Evolutionary conservation across 495 filamentous ascomycete genomes (phyloP).

Genomic region (Penicillium goetzii): DNA sequence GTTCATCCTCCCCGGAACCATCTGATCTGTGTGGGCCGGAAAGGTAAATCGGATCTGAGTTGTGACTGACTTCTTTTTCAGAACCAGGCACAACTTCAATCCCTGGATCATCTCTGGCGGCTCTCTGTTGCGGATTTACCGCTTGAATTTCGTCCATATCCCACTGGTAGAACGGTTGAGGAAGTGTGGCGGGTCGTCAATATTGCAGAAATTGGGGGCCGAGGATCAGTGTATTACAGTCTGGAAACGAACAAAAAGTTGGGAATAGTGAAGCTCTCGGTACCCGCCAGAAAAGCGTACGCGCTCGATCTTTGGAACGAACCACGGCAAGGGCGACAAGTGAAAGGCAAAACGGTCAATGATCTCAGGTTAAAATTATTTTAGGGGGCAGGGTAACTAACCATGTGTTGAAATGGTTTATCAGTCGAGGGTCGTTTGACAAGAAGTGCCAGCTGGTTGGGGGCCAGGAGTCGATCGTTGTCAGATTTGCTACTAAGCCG

Average conservation of each 20-base stretch:
- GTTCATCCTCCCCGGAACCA: not conserved
- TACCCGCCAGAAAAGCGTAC: not conserved
- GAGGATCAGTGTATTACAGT: not conserved
- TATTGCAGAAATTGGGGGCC: not conserved
- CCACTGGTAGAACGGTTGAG: not conserved
- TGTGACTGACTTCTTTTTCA: constrained; percentile 3
- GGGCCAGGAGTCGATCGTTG: not conserved
- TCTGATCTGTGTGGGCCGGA: not conserved
- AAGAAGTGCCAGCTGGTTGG: not conserved
- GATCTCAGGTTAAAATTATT: not conserved
- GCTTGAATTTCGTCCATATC: not conserved
- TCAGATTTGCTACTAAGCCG: not conserved
- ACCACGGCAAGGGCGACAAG: not conserved
- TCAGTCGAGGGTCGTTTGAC: not conserved
- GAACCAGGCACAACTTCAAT: constrained; percentile 1
- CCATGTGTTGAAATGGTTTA: not conserved
- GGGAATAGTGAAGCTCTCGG: not conserved
- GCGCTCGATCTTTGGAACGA: not conserved
- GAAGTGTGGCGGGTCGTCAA: not conserved
- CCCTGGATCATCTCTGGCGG: not conserved
- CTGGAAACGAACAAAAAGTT: not conserved
- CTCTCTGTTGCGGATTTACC: not conserved
- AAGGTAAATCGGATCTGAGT: not conserved
- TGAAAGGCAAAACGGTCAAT: not conserved
- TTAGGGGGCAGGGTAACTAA: not conserved